phyloP scores from a whole-genome alignment of 148 eudicot genomes.

The Rhododendron ovatum region DNA sequence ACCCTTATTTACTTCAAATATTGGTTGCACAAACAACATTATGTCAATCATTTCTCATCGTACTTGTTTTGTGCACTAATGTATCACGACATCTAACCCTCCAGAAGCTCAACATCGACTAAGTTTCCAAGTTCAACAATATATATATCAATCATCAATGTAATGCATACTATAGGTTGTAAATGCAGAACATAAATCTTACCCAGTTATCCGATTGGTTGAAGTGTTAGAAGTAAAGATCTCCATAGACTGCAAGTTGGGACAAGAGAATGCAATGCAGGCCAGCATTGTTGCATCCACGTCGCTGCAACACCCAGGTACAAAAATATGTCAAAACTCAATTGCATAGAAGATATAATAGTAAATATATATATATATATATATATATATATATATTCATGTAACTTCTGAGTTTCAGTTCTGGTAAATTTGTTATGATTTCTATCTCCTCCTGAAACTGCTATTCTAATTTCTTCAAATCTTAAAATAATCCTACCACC shows the following conservation, averaged over 20 bases:
- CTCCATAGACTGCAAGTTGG: constrained; percentile 80
- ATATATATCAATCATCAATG: background rate
- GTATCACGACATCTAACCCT: background rate
- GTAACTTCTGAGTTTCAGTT: background rate
- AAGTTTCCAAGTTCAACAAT: background rate
- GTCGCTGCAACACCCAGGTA: constrained; percentile 61
- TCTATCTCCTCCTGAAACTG: background rate
- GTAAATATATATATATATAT: too few relatives aligned
- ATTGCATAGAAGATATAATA: background rate
- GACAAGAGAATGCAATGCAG: constrained; percentile 94
- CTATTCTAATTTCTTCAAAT: background rate
- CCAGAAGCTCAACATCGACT: background rate
- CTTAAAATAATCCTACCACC: background rate
- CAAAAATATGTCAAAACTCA: background rate
- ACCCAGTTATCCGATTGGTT: constrained; percentile 81
- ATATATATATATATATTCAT: too few relatives aligned
- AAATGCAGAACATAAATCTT: constrained; percentile 6
- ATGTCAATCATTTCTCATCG: background rate
- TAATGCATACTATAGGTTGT: background rate
- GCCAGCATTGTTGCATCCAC: constrained; percentile 90
- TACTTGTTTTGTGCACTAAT: background rate
- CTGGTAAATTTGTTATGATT: background rate
- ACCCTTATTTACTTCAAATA: background rate
- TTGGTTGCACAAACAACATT: background rate
- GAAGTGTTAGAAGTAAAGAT: constrained; percentile 48